These are phyloP conservation scores for Meredithiella fracta DNA, from an alignment of 2,329 filamentous ascomycete species.

Conservation along the genomic window DNA sequence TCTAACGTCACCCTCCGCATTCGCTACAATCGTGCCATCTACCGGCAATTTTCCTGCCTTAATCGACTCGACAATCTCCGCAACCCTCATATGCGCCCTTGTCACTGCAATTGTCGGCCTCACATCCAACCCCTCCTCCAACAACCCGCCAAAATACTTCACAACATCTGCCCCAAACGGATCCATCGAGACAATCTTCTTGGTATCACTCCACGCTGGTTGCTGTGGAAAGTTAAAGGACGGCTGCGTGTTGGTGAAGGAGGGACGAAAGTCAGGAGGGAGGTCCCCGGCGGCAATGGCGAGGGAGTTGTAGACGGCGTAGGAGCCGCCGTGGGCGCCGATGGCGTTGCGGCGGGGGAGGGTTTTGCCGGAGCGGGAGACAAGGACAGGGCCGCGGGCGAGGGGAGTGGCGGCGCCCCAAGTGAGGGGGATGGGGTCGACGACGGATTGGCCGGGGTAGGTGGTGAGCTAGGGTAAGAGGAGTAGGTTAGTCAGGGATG, in stretches of 20 bases:
- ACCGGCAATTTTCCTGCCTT: constrained; percentile 54
- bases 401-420: constrained; percentile 16
- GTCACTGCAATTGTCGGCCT: constrained; percentile 84
- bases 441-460: constrained; percentile 18
- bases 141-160: constrained; percentile 6
- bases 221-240: constrained; percentile 81
- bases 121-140: constrained; percentile 34
- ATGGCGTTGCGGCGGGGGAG: constrained; percentile 17
- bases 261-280: constrained; percentile 47
- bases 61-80: constrained; percentile 83
- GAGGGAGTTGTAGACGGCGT: constrained; percentile 88
- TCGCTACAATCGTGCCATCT: constrained; percentile 83
- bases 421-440: constrained; percentile 16
- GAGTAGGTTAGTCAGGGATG: not conserved
- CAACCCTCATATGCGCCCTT: constrained; percentile 82
- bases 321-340: constrained; percentile 53
- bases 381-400: constrained; percentile 17
- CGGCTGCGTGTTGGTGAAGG: constrained; percentile 66
- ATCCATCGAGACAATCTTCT: constrained; percentile 97
- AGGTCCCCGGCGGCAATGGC: constrained; percentile 85
- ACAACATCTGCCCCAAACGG: constrained; percentile 57
- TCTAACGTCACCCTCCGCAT: constrained; percentile 67
- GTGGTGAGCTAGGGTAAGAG: constrained; percentile 15
- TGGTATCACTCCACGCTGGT: constrained; percentile 71
- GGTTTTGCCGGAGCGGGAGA: constrained; percentile 16